Evolutionary conservation across 495 filamentous ascomycete genomes (phyloP).

Genomic region (Aspergillus saccharolyticus): DNA sequence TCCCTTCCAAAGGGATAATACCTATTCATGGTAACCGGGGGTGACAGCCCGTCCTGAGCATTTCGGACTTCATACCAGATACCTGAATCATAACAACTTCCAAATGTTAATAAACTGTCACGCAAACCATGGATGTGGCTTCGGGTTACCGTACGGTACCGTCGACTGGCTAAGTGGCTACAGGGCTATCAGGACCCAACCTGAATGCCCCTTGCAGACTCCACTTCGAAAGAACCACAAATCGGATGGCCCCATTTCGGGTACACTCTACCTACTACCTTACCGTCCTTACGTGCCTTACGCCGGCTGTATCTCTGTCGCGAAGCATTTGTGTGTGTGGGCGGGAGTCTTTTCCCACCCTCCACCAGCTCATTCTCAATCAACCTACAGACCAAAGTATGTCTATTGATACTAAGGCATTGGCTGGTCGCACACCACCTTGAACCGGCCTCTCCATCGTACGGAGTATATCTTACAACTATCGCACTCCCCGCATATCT

Average conservation of each 20-base stretch:
- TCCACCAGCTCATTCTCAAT: background rate
- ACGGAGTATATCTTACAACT: background rate
- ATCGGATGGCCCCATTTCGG: conserved; percentile 18
- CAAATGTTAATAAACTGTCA: conserved; percentile 16
- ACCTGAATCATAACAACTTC: conserved; percentile 9
- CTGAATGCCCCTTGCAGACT: conserved; percentile 20
- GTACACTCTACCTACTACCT: background rate
- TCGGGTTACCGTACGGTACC: conserved; percentile 16
- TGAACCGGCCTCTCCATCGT: background rate
- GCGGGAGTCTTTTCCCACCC: background rate
- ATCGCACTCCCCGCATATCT: background rate
- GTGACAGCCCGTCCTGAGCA: background rate
- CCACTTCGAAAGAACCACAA: conserved; percentile 14
- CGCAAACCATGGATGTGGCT: conserved; percentile 15
- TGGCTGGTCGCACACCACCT: background rate
- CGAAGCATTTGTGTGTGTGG: background rate
- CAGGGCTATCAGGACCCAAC: no score
- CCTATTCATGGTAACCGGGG: background rate
- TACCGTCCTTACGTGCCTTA: background rate
- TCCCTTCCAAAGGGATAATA: background rate
- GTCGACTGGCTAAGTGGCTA: conserved; percentile 4
- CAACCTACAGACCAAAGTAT: background rate
- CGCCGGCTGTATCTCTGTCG: background rate
- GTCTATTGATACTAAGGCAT: background rate
- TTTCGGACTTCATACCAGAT: background rate